A percentile compares a stretch with the other conserved stretches of the same genome.
Conservation (phyloP, 2,329 filamentous ascomycete genomes). For the Fusarium robinianum region DNA sequence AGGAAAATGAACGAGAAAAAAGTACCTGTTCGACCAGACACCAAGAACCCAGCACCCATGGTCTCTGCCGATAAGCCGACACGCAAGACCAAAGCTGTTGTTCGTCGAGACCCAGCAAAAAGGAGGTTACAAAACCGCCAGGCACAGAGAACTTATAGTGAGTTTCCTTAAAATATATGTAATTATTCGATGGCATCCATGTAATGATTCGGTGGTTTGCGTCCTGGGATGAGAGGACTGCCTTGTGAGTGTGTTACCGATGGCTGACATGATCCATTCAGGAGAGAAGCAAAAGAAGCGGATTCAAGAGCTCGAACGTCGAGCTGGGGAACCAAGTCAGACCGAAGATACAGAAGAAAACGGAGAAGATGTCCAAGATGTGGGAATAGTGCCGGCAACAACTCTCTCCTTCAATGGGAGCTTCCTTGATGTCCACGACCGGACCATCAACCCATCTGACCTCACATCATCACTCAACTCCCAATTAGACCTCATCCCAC, state of each 20-base stretch:
- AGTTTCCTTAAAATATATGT: slow-evolving; percentile 24
- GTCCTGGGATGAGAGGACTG: not conserved
- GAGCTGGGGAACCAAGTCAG: slow-evolving; percentile 17
- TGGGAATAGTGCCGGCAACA: not conserved
- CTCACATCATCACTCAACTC: slow-evolving; percentile 18
- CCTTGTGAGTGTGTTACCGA: not conserved
- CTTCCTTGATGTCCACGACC: slow-evolving; percentile 3
- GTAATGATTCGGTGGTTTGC: too few species aligned
- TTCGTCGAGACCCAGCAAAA: slow-evolving; percentile 34
- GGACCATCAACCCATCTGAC: slow-evolving; percentile 30
- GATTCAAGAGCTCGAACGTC: slow-evolving; percentile 35
- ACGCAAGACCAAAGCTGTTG: slow-evolving; percentile 17
- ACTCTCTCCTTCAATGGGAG: not conserved
- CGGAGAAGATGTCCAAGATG: not conserved
- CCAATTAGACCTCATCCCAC: slow-evolving; percentile 4
- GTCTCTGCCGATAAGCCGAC: slow-evolving; percentile 2
- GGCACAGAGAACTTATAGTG: slow-evolving; percentile 58
- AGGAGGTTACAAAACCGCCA: slow-evolving; percentile 36
- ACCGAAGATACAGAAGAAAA: not conserved
- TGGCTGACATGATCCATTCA: slow-evolving; percentile 35
- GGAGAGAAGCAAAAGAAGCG: slow-evolving; percentile 38
- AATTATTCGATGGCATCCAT: too few species aligned
- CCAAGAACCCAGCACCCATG: not conserved
- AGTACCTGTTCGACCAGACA: not conserved
- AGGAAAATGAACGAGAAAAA: slow-evolving; percentile 17